These are phyloP conservation scores for Staphylotrichum tortipilum DNA, from an alignment of 495 filamentous ascomycete genomes.

Conservation along the genomic window DNA sequence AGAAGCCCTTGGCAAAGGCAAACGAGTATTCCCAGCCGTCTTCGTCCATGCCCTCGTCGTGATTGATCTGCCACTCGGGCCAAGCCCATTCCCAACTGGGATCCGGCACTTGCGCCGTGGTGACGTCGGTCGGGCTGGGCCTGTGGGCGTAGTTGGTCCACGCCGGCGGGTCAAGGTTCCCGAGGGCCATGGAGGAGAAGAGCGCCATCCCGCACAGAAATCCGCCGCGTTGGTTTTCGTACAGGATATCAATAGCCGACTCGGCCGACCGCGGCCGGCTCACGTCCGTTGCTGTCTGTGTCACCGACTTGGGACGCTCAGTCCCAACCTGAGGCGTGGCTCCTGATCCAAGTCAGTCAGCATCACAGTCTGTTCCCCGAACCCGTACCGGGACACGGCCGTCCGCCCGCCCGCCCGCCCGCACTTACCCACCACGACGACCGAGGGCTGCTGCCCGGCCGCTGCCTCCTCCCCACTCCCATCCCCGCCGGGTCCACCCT, in stretches of 20 bases:
- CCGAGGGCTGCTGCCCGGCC: constrained; percentile 10
- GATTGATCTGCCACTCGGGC: constrained; percentile 90
- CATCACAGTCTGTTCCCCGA: not conserved
- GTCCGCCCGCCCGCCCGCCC: no score
- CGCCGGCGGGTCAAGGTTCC: constrained; percentile 73
- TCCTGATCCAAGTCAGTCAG: not conserved
- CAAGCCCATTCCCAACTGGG: constrained; percentile 96
- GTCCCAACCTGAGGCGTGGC: constrained; percentile 5
- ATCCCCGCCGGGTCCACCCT: not conserved
- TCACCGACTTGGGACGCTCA: not conserved
- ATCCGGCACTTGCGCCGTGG: constrained; percentile 86
- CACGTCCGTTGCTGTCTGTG: not conserved
- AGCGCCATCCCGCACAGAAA: constrained; percentile 85
- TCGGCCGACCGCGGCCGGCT: constrained; percentile 32
- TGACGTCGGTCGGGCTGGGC: constrained; percentile 73
- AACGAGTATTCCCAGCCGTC: constrained; percentile 96
- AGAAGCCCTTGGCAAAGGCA: constrained; percentile 63
- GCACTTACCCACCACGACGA: no score
- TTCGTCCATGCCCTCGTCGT: constrained; percentile 71
- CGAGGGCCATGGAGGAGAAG: constrained; percentile 77
- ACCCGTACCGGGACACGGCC: not conserved
- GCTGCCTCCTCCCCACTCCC: not conserved
- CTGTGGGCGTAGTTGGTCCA: constrained; percentile 75
- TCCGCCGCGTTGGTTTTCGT: constrained; percentile 81
- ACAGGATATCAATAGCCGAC: constrained; percentile 73